phyloP scores from a whole-genome alignment of 2,329 filamentous ascomycete genomes.

The Fusarium goolgardi region DNA sequence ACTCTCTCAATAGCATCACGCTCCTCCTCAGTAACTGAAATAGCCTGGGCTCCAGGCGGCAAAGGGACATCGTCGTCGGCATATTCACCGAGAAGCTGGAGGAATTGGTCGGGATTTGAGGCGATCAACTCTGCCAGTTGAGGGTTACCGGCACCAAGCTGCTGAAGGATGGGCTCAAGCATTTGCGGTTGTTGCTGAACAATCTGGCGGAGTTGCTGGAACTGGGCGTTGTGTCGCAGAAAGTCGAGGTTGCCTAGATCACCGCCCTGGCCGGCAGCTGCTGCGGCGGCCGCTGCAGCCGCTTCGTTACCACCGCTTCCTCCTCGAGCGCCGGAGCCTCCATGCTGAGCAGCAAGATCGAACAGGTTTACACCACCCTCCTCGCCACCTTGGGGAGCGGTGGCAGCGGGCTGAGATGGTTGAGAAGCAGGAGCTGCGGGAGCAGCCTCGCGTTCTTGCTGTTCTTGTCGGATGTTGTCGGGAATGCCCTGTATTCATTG shows the following conservation, averaged over 20 bases:
- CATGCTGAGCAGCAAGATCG: constrained; percentile 86
- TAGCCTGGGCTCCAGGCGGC: constrained; percentile 88
- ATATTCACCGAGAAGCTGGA: constrained; percentile 89
- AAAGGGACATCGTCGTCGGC: constrained; percentile 84
- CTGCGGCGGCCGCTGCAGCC: constrained; percentile 58
- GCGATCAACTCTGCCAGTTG: constrained; percentile 93
- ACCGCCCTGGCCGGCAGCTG: constrained; percentile 62
- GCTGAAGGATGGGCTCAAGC: constrained; percentile 97
- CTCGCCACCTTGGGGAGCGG: constrained; percentile 58
- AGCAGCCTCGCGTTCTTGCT: constrained; percentile 60
- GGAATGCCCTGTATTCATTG: constrained; percentile 79
- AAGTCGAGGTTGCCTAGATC: constrained; percentile 88
- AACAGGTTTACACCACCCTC: constrained; percentile 87
- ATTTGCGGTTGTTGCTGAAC: constrained; percentile 98
- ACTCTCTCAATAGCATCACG: constrained; percentile 96
- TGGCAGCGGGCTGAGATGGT: constrained; percentile 54
- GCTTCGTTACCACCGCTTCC: constrained; percentile 56
- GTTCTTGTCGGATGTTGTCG: constrained; percentile 80
- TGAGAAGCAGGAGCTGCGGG: constrained; percentile 54
- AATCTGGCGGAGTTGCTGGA: constrained; percentile 96
- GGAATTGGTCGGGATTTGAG: constrained; percentile 91
- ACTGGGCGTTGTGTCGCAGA: constrained; percentile 93
- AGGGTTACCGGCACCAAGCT: constrained; percentile 94
- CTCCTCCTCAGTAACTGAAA: constrained; percentile 95
- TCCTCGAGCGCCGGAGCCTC: constrained; percentile 60